Evolutionary conservation across 768 basidiomycete genomes (phyloP), one percentile per base, ranked within the genome.

Genomic region (Dendrothele bispora): DNA sequence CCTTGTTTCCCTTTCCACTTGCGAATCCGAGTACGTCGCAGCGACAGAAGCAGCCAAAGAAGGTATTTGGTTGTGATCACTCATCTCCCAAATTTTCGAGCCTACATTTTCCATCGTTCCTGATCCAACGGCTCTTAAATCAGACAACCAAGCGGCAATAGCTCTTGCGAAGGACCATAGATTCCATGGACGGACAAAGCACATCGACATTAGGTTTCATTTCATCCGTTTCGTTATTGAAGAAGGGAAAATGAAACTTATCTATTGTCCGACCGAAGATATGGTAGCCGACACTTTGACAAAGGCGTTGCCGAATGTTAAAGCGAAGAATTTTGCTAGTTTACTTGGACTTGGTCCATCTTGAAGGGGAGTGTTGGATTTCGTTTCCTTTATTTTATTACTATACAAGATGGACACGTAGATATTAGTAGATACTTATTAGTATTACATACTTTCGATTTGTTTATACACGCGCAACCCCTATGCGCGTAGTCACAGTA

Each of bases 171-270:
- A 58, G 20, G 62, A 67, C 44, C 58, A 62, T 27, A 52, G 53
- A n/a, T 59, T 56, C 37, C 66, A 66, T 18, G 44, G 60, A 7
- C 45, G 62, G 2, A 64, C 65, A 1, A 73, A 71, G 43, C 71
- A 73, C 56, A 72, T 73, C 45, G 61, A 68, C 37, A 55, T 65
- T 14, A 60, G 61, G 15, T 63, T 65, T 48, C 67, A 70, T 44
- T 64, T 59, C 38, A 52, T 69, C 20, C 61, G 63, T 0, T 56
- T 61, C 27, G 56, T 54, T 32, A 51, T 66, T n/a, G 54, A 46
- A 15, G 18, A 39, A 10, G 49, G 49, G 7, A 20, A 14, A 10
- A 28, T 44, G 26, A 21, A 8, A 7, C 15, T 50, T 26, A 12
- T 15, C 7, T 58, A 58, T 35, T 43, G 53, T 26, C 55, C 58